These are phyloP conservation scores for Serendipita sp. DNA, from an alignment of 768 basidiomycete species.

Conservation along the genomic window DNA sequence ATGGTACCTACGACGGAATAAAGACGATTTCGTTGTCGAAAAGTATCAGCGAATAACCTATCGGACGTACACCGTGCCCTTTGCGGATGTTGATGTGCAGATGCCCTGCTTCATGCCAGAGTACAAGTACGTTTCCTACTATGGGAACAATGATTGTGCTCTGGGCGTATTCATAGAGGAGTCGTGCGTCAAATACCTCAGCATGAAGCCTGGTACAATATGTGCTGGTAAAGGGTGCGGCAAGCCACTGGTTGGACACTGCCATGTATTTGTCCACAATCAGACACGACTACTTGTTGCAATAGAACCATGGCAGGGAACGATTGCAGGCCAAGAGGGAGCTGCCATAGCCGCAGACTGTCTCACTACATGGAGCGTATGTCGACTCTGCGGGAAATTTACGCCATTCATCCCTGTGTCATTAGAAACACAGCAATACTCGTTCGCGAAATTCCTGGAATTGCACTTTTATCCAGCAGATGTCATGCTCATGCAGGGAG, in stretches of 20 bases:
- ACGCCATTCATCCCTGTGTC: slow-evolving; percentile 83
- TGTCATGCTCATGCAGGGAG: slow-evolving; percentile 69
- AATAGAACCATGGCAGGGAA: slow-evolving; percentile 77
- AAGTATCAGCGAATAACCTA: slow-evolving; percentile 83
- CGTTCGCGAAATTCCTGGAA: slow-evolving; percentile 92
- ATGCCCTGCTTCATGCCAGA: slow-evolving; percentile 45
- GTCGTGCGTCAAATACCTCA: slow-evolving; percentile 49
- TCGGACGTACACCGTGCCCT: slow-evolving; percentile 66
- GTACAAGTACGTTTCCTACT: slow-evolving; percentile 67
- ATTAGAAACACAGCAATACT: slow-evolving; percentile 84
- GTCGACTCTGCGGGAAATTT: slow-evolving; percentile 58
- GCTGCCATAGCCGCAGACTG: slow-evolving; percentile 40
- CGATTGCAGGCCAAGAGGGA: slow-evolving; percentile 43
- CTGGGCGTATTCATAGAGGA: slow-evolving; percentile 88
- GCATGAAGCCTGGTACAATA: slow-evolving; percentile 29
- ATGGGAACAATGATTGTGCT: slow-evolving; percentile 83
- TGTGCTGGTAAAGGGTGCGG: slow-evolving; percentile 78
- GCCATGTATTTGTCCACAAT: slow-evolving; percentile 83
- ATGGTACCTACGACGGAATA: slow-evolving; percentile 81
- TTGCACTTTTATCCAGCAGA: slow-evolving; percentile 89
- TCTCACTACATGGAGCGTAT: slow-evolving; percentile 83
- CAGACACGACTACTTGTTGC: slow-evolving; percentile 68
- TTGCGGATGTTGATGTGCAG: slow-evolving; percentile 46
- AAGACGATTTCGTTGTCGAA: slow-evolving; percentile 76
- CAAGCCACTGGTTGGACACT: slow-evolving; percentile 67